These are phyloP conservation scores for Lentinula raphanica DNA, from an alignment of 768 basidiomycete species.

Conservation along the genomic window DNA sequence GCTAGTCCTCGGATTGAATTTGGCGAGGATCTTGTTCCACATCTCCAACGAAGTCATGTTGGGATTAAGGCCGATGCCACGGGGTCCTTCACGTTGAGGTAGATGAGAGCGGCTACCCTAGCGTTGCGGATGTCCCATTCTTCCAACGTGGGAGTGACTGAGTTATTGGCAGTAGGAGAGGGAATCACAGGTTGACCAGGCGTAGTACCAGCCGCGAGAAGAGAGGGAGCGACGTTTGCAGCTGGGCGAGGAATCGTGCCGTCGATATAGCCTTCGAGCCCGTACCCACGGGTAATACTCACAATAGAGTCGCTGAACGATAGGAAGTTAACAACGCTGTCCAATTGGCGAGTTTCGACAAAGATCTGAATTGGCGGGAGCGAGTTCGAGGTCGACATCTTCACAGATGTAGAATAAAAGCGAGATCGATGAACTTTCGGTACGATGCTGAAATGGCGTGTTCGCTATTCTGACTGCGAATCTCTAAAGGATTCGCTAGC, in stretches of 20 bases:
- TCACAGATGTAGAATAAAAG: too few relatives aligned
- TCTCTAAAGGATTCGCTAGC: not conserved
- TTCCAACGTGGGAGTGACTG: not conserved
- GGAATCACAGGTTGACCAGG: not conserved
- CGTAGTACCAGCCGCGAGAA: not conserved
- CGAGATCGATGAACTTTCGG: too few relatives aligned
- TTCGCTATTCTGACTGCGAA: not conserved
- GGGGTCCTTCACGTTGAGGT: not conserved
- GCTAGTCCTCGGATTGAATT: not conserved
- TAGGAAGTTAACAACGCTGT: not conserved
- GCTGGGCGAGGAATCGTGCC: not conserved
- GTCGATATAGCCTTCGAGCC: not conserved
- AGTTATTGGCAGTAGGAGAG: not conserved
- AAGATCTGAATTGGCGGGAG: not conserved
- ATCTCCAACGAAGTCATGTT: not conserved
- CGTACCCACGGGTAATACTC: not conserved
- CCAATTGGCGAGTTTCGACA: not conserved
- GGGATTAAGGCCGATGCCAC: not conserved
- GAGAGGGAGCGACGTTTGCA: not conserved
- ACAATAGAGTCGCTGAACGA: too few relatives aligned
- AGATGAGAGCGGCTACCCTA: not conserved
- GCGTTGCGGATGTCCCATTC: not conserved
- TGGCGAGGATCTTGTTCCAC: not conserved
- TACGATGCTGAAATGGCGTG: too few relatives aligned
- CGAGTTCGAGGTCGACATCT: not conserved